phyloP scores from a whole-genome alignment of 208 protist genomes.

The Leishmania tarentolae region DNA sequence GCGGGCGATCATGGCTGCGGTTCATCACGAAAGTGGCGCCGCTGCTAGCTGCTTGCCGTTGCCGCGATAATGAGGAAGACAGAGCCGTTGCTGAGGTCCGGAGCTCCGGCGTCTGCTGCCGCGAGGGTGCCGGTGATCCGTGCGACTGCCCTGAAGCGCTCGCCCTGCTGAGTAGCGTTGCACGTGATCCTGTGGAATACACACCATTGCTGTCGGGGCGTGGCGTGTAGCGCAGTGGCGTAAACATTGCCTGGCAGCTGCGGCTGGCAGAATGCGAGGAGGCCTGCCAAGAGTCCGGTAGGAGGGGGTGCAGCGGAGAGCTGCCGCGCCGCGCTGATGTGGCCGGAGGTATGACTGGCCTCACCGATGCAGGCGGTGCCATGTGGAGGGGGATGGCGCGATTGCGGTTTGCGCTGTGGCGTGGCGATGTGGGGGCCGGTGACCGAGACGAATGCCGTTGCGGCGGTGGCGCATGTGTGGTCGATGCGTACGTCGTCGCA shows the following conservation, averaged over 20 bases:
- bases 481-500: neutral
- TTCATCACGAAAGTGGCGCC: neutral
- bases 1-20: neutral
- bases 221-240: neutral
- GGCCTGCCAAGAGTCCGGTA: neutral
- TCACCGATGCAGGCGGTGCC: neutral
- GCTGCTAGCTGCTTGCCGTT: neutral
- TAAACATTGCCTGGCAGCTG: neutral
- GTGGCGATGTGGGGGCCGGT: neutral
- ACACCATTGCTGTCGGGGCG: neutral
- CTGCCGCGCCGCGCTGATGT: conserved; percentile 9
- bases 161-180: neutral
- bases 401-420: conserved; percentile 1
- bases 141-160: neutral
- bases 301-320: neutral
- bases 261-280: neutral
- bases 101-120: neutral
- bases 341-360: conserved; percentile 4
- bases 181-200: neutral
- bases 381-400: conserved; percentile 20
- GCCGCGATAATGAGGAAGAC: neutral
- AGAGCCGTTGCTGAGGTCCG: neutral
- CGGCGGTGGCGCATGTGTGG: neutral
- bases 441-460: neutral
- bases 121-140: neutral